phyloP scores from a whole-genome alignment of 2,329 filamentous ascomycete genomes.

The Nectriaceae sp. region DNA sequence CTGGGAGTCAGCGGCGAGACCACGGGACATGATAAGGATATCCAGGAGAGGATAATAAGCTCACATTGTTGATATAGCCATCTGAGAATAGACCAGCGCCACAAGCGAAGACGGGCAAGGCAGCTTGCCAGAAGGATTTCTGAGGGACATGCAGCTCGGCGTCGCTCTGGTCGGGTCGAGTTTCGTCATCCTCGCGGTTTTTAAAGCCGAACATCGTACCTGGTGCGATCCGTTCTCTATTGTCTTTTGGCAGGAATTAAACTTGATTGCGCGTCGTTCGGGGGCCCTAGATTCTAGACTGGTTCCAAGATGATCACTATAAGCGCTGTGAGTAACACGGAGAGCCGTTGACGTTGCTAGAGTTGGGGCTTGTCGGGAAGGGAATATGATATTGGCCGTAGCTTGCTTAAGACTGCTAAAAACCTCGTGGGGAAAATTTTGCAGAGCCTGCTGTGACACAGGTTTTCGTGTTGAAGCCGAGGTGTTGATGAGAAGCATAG shows the following conservation, averaged over 20 bases:
- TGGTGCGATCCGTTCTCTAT: neutral
- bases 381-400: neutral
- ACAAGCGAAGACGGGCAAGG: slow-evolving; percentile 77
- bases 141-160: neutral
- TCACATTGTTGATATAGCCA: slow-evolving; percentile 86
- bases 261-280: neutral
- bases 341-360: neutral
- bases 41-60: too few relatives aligned
- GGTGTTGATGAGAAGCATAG: too few relatives aligned
- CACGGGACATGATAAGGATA: too few relatives aligned
- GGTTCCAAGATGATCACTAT: too few relatives aligned
- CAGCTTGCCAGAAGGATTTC: slow-evolving; percentile 23
- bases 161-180: neutral
- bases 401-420: too few relatives aligned
- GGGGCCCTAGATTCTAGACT: too few relatives aligned
- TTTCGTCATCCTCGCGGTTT: neutral
- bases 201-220: neutral
- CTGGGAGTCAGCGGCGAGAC: neutral
- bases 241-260: neutral
- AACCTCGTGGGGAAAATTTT: too few relatives aligned
- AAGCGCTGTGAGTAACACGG: too few relatives aligned
- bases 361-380: neutral
- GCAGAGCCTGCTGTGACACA: too few relatives aligned
- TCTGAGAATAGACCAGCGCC: slow-evolving; percentile 90
- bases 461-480: too few relatives aligned